These are phyloP conservation scores for Zalaria sp. DNA, from an alignment of 2,329 filamentous ascomycete species.

Conservation along the genomic window DNA sequence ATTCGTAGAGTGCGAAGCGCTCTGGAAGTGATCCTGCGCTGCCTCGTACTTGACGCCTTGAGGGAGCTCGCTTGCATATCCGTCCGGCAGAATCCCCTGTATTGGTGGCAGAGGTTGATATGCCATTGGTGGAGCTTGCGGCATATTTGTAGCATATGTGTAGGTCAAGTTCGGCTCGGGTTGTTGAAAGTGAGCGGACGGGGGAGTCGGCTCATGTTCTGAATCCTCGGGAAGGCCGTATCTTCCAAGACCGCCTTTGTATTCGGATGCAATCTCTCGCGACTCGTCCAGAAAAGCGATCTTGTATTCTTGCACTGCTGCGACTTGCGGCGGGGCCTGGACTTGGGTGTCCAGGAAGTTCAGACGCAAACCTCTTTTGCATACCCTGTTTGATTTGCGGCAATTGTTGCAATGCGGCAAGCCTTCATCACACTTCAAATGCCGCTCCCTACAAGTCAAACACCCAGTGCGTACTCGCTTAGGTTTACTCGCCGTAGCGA, in stretches of 20 bases:
- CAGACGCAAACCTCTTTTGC: slow-evolving; percentile 71
- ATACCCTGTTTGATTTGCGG: slow-evolving; percentile 70
- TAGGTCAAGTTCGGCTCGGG: slow-evolving; percentile 8
- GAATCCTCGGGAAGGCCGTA: slow-evolving; percentile 41
- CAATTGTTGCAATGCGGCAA: slow-evolving; percentile 60
- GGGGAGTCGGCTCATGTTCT: slow-evolving; percentile 2
- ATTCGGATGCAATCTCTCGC: slow-evolving; percentile 78
- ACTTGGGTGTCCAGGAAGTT: slow-evolving; percentile 84
- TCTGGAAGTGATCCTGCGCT: slow-evolving; percentile 15
- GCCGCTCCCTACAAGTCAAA: slow-evolving; percentile 75
- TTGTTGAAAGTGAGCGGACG: slow-evolving; percentile 2
- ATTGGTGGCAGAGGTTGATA: slow-evolving; percentile 38
- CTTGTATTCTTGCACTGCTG: slow-evolving; percentile 51
- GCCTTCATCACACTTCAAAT: slow-evolving; percentile 82
- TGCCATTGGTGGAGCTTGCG: slow-evolving; percentile 18
- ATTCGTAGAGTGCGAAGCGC: slow-evolving; percentile 11
- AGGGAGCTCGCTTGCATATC: slow-evolving; percentile 20
- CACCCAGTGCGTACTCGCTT: slow-evolving; percentile 82
- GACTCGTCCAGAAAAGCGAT: slow-evolving; percentile 82
- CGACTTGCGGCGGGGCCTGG: slow-evolving; percentile 42
- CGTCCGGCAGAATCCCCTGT: slow-evolving; percentile 32
- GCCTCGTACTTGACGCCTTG: slow-evolving; percentile 19
- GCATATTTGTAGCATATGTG: slow-evolving; percentile 17
- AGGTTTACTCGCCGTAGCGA: slow-evolving; percentile 42
- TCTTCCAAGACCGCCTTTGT: slow-evolving; percentile 60